Conservation (phyloP, 179 eudicot genomes). For the Drosera spatulata region DNA sequence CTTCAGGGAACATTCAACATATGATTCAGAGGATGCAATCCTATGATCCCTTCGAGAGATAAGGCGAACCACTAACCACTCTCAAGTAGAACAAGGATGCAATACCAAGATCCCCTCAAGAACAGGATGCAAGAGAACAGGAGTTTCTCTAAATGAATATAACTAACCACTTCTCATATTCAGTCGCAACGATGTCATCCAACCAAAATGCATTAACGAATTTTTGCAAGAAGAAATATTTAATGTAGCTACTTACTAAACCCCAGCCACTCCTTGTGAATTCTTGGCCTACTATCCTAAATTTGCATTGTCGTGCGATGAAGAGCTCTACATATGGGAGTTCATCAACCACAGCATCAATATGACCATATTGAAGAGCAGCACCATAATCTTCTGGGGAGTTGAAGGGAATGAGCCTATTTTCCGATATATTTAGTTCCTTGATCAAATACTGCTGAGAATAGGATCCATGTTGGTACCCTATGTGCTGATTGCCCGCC, state of each 20-base stretch:
- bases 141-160: no score
- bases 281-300: conserved; percentile 38
- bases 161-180: no score
- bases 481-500: background rate
- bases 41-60: no score
- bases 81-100: no score
- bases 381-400: conserved; percentile 24
- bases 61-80: no score
- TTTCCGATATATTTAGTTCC: conserved; percentile 22
- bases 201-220: no score
- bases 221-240: no score
- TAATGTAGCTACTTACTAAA: conserved; percentile 24
- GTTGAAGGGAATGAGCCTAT: conserved; percentile 29
- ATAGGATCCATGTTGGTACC: conserved; percentile 24
- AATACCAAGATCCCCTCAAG: no score
- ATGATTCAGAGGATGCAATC: no score
- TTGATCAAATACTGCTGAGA: conserved; percentile 21
- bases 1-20: no score
- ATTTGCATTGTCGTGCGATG: conserved; percentile 34
- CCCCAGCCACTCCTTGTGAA: conserved; percentile 57
- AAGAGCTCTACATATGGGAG: conserved; percentile 41
- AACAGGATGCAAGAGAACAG: no score
- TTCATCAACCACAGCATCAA: conserved; percentile 44
- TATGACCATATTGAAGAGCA: conserved; percentile 35
- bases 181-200: no score